Conservation (phyloP, 345 rosid species). For the Arabis alpina region DNA sequence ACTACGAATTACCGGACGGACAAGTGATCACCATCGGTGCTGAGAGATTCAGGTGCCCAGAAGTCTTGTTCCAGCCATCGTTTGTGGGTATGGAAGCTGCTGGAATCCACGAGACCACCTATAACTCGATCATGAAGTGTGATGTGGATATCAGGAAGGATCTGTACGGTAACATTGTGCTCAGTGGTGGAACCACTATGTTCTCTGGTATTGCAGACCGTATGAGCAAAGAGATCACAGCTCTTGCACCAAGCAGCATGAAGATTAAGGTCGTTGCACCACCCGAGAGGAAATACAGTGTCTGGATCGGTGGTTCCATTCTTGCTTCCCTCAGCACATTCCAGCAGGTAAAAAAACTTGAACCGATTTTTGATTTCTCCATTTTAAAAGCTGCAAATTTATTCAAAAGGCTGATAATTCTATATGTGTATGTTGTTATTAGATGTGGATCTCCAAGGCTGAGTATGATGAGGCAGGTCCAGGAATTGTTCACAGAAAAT, state of each 20-base stretch:
- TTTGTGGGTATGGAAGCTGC: constrained; percentile 76
- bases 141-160: constrained; percentile 61
- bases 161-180: constrained; percentile 68
- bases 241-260: constrained; percentile 78
- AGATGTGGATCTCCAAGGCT: constrained; percentile 52
- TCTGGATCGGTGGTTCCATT: constrained; percentile 82
- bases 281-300: constrained; percentile 78
- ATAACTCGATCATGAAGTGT: constrained; percentile 70
- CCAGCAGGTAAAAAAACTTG: constrained; percentile 56
- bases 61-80: constrained; percentile 70
- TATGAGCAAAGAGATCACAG: constrained; percentile 80
- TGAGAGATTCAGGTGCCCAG: constrained; percentile 73
- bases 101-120: constrained; percentile 72
- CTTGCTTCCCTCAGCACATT: constrained; percentile 81
- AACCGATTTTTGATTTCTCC: not conserved
- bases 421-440: not conserved
- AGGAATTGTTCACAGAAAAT: constrained; percentile 49
- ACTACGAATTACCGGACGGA: constrained; percentile 69
- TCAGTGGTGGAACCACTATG: constrained; percentile 81
- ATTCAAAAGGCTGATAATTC: constrained; percentile 11
- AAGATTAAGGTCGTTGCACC: constrained; percentile 83
- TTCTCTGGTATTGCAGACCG: constrained; percentile 75
- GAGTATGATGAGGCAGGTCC: constrained; percentile 50
- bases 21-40: constrained; percentile 71
- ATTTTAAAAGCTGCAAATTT: not conserved